Conservation (phyloP, 768 basidiomycete genomes). For the Dentipellis fragilis region DNA sequence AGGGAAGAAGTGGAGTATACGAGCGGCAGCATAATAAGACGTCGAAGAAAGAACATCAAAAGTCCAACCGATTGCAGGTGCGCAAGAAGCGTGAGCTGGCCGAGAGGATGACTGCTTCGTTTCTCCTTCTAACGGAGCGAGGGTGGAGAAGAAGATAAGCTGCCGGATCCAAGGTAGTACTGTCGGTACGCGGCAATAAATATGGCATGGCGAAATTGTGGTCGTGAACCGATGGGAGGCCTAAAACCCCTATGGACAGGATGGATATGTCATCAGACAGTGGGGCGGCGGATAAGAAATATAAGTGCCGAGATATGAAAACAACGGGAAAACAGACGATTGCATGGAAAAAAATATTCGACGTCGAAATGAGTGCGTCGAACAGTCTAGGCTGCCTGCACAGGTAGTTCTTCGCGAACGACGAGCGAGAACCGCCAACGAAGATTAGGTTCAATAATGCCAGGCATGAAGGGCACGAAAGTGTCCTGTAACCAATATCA, state of each 20-base stretch:
- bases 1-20: conserved; percentile 2
- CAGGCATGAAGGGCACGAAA: conserved; percentile 5
- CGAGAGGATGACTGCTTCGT: background rate
- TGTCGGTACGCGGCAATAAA: conserved; percentile 19
- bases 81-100: background rate
- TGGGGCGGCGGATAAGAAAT: conserved; percentile 17
- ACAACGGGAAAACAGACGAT: conserved; percentile 15
- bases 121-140: background rate
- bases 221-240: conserved; percentile 19
- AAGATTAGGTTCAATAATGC: conserved; percentile 4
- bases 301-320: conserved; percentile 17
- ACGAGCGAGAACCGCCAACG: background rate
- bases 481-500: conserved; percentile 20
- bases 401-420: conserved; percentile 17
- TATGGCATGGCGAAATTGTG: conserved; percentile 22
- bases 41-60: background rate
- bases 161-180: too few relatives aligned
- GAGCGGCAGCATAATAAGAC: background rate
- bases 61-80: background rate
- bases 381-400: conserved; percentile 24
- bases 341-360: conserved; percentile 23
- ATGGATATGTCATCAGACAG: conserved; percentile 49
- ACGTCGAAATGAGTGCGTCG: conserved; percentile 30
- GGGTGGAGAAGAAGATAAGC: too few relatives aligned
- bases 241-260: conserved; percentile 41